These are phyloP conservation scores for Solanum sitiens DNA, from an alignment of 257 asterid species.

Conservation along the genomic window DNA sequence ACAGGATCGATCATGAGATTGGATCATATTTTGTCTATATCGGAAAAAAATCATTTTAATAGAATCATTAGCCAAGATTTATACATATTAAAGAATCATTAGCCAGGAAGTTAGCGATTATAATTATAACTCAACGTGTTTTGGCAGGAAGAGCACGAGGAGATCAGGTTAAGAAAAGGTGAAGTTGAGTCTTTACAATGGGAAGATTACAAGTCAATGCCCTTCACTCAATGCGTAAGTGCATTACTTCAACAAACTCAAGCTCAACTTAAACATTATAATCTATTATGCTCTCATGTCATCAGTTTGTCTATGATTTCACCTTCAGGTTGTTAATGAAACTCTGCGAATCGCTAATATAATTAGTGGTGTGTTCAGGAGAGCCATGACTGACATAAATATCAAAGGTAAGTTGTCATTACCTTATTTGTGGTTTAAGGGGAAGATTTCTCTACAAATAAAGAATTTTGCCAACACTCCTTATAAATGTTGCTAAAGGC, in stretches of 20 bases:
- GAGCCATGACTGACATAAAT: constrained; percentile 69
- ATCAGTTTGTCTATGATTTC: background rate
- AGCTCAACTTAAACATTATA: background rate
- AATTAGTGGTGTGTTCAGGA: constrained; percentile 84
- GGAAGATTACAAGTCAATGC: constrained; percentile 95
- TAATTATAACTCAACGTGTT: background rate
- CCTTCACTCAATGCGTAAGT: constrained; percentile 95
- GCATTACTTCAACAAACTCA: background rate
- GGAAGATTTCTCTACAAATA: background rate
- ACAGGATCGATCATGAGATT: background rate
- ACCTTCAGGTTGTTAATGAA: constrained; percentile 73
- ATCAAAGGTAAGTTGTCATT: constrained; percentile 50
- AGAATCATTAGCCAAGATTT: background rate
- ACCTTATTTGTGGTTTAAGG: background rate
- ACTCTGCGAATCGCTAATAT: constrained; percentile 86
- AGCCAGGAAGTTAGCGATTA: background rate
- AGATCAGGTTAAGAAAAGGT: constrained; percentile 50
- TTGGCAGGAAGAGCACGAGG: constrained; percentile 82
- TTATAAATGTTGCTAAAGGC: background rate
- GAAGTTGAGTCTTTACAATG: constrained; percentile 47
- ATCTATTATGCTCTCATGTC: background rate
- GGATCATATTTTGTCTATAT: background rate
- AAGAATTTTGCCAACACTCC: background rate
- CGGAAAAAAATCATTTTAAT: background rate
- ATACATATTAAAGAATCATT: background rate